Conservation (phyloP, 2,329 filamentous ascomycete genomes). For the Zalaria sp. region DNA sequence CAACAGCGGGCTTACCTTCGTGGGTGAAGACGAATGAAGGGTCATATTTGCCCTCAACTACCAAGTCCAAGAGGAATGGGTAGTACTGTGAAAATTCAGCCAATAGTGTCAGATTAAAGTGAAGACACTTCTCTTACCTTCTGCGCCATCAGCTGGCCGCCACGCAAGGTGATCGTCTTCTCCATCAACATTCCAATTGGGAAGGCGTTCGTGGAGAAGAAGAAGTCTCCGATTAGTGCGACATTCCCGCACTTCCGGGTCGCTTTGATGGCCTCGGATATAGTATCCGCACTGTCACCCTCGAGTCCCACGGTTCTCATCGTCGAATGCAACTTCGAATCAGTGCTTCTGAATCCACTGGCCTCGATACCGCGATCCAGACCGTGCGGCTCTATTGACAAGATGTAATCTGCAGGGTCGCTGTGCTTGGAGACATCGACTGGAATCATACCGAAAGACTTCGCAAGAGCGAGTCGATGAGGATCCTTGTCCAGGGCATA, state of each 20-base stretch:
- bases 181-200: constrained; percentile 5
- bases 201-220: constrained; percentile 6
- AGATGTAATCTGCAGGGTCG: background rate
- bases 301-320: constrained; percentile 4
- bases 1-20: constrained; percentile 4
- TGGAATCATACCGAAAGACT: constrained; percentile 16
- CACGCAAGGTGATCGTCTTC: constrained; percentile 6
- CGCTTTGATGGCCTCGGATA: constrained; percentile 2
- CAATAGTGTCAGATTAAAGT: background rate
- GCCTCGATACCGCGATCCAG: constrained; percentile 5
- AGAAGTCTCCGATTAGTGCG: constrained; percentile 7
- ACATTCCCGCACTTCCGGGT: constrained; percentile 7
- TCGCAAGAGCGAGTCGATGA: constrained; percentile 14
- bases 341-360: constrained; percentile 3
- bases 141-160: constrained; percentile 5
- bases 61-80: constrained; percentile 16
- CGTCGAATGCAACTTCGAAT: background rate
- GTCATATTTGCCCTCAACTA: constrained; percentile 9
- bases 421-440: constrained; percentile 7
- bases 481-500: constrained; percentile 21
- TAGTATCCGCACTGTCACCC: constrained; percentile 3
- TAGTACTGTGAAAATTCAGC: constrained; percentile 12
- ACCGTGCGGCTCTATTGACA: constrained; percentile 3
- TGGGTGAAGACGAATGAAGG: constrained; percentile 2
- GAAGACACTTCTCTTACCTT: constrained; percentile 1